phyloP scores from a whole-genome alignment of 2,329 filamentous ascomycete species.

The Diplodia mutila region DNA sequence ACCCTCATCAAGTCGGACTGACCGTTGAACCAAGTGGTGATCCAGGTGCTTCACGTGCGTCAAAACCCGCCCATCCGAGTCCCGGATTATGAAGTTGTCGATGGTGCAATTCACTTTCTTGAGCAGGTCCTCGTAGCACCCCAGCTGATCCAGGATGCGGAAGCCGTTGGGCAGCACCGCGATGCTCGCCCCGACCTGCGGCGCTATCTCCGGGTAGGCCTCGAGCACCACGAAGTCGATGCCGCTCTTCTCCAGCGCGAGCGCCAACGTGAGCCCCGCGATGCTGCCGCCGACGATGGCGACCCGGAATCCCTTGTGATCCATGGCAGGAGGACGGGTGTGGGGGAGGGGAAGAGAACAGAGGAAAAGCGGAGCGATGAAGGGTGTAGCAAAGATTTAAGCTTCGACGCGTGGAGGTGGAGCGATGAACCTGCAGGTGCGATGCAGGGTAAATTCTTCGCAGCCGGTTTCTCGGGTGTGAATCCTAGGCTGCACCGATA shows the following conservation, averaged over 20 bases:
- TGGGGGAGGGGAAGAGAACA: too few species aligned
- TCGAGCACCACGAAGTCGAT: conserved; percentile 30
- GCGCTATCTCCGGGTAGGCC: conserved; percentile 29
- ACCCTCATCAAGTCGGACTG: neutral
- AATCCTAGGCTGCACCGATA: neutral
- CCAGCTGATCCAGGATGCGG: conserved; percentile 35
- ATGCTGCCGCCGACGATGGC: conserved; percentile 24
- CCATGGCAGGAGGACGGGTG: neutral
- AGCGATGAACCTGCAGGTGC: neutral
- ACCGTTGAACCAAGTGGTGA: neutral
- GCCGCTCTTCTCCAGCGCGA: conserved; percentile 4
- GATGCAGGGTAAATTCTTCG: neutral
- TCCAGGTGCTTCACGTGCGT: conserved; percentile 1
- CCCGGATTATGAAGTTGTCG: conserved; percentile 5
- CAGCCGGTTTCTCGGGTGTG: neutral
- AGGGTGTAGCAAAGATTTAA: neutral
- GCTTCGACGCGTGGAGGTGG: neutral
- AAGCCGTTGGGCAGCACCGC: conserved; percentile 29
- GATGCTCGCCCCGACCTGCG: conserved; percentile 31
- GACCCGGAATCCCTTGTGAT: neutral
- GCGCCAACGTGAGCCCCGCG: conserved; percentile 21
- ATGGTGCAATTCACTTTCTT: neutral
- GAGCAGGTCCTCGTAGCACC: conserved; percentile 23
- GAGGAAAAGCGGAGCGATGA: neutral
- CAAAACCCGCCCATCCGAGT: neutral